Percentiles rank a stretch among this genome's conserved stretches.
phyloP scores from a whole-genome alignment of 345 rosid species.

The Eucalyptus cloeziana region DNA sequence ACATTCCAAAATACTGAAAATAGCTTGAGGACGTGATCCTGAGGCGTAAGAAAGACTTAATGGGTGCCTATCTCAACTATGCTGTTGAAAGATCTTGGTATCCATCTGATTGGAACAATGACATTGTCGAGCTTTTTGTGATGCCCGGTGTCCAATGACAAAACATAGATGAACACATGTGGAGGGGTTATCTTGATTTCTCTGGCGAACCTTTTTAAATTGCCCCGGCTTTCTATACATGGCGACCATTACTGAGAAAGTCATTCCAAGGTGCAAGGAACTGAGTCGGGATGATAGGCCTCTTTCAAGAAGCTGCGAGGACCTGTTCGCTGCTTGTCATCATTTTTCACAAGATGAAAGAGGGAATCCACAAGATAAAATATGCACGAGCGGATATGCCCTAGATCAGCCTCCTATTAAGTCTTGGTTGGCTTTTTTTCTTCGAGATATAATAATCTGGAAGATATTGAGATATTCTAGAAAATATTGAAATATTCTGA shows the following conservation, averaged over 20 bases:
- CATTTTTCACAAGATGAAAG: background rate
- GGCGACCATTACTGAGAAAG: background rate
- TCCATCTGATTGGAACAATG: background rate
- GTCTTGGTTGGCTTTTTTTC: too few relatives aligned
- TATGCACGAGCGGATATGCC: too few relatives aligned
- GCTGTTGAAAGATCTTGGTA: background rate
- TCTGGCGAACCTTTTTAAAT: background rate
- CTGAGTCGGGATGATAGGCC: background rate
- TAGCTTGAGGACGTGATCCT: background rate
- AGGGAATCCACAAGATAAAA: background rate
- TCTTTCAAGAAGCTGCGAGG: background rate
- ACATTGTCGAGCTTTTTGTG: background rate
- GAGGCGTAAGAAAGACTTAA: background rate
- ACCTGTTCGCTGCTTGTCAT: background rate
- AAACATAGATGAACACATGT: background rate
- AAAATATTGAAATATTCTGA: too few relatives aligned
- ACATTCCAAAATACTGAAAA: background rate
- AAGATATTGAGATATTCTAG: too few relatives aligned
- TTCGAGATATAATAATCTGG: too few relatives aligned
- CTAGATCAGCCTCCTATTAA: too few relatives aligned
- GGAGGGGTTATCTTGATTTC: background rate
- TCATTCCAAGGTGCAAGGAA: background rate
- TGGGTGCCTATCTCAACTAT: background rate
- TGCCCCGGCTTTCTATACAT: background rate
- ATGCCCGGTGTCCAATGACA: background rate